Evolutionary conservation across 2,329 filamentous ascomycete species (phyloP).

Genomic region (Aspergillus tanneri): DNA sequence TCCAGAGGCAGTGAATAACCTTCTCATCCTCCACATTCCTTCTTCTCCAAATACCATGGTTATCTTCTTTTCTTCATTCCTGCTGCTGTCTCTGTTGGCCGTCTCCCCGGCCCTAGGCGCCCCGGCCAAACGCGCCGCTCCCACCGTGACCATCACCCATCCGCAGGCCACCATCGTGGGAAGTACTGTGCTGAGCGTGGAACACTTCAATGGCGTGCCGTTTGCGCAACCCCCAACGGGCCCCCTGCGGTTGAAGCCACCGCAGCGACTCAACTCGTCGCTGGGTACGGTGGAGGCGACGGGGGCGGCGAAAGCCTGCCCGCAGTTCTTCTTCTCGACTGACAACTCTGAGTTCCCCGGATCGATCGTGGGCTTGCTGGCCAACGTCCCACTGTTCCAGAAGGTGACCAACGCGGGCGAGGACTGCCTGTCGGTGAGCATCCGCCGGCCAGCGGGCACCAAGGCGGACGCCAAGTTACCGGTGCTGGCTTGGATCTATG

Average conservation of each 20-base stretch:
- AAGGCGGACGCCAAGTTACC: conserved; percentile 58
- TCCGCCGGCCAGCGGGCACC: conserved; percentile 60
- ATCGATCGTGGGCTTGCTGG: conserved; percentile 51
- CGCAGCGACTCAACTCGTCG: conserved; percentile 57
- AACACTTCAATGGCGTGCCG: conserved; percentile 72
- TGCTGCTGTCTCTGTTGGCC: conserved; percentile 13
- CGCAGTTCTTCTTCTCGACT: conserved; percentile 66
- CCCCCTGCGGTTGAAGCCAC: conserved; percentile 66
- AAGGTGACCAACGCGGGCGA: conserved; percentile 56
- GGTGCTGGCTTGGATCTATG: conserved; percentile 70
- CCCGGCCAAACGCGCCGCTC: conserved; percentile 43
- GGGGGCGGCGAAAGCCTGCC: conserved; percentile 61
- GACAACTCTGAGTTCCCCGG: conserved; percentile 42
- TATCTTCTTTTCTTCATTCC: conserved; percentile 5
- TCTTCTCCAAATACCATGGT: conserved; percentile 4
- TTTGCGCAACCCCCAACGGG: conserved; percentile 70
- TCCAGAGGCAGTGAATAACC: too few species aligned
- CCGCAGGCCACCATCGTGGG: conserved; percentile 53
- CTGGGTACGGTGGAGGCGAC: conserved; percentile 64
- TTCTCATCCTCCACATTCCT: too few species aligned
- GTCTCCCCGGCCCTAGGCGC: conserved; percentile 16
- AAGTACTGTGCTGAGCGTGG: conserved; percentile 47
- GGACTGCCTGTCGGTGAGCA: conserved; percentile 63
- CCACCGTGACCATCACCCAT: conserved; percentile 56
- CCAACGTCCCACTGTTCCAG: conserved; percentile 60